These are phyloP conservation scores for Peterozyma xylosa DNA, from an alignment of 805 yeast species.

Conservation along the genomic window DNA sequence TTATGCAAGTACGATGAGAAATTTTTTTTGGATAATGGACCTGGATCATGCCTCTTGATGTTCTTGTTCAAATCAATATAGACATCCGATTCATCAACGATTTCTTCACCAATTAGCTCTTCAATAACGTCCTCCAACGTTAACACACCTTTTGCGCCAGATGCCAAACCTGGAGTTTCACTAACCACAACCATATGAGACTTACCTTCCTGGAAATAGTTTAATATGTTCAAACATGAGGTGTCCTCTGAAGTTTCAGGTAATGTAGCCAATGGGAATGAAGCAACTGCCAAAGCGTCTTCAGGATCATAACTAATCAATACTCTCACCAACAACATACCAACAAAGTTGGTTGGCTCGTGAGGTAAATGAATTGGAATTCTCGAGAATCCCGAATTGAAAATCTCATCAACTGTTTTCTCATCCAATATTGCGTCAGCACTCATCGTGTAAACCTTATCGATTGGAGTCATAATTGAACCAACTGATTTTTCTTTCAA, in stretches of 20 bases:
- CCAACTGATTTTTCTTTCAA: constrained; percentile 85
- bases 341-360: constrained; percentile 86
- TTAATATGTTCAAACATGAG: constrained; percentile 86
- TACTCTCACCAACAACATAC: constrained; percentile 89
- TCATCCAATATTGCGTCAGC: constrained; percentile 82
- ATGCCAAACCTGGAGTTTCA: constrained; percentile 68
- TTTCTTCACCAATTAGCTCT: constrained; percentile 95
- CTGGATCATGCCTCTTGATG: constrained; percentile 70
- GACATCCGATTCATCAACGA: constrained; percentile 93
- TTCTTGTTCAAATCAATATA: constrained; percentile 85
- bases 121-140: constrained; percentile 98
- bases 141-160: constrained; percentile 84
- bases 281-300: constrained; percentile 85
- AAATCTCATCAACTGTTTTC: constrained; percentile 75
- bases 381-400: constrained; percentile 90
- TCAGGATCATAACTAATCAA: constrained; percentile 95
- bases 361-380: constrained; percentile 89
- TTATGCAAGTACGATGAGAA: constrained; percentile 63
- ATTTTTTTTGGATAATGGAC: constrained; percentile 65
- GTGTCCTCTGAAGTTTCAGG: constrained; percentile 93
- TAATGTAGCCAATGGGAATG: constrained; percentile 90
- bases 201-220: constrained; percentile 96
- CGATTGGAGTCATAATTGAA: constrained; percentile 90
- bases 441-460: constrained; percentile 81
- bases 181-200: constrained; percentile 95